phyloP scores from a whole-genome alignment of 495 filamentous ascomycete genomes.

The Xylaria nigripes region DNA sequence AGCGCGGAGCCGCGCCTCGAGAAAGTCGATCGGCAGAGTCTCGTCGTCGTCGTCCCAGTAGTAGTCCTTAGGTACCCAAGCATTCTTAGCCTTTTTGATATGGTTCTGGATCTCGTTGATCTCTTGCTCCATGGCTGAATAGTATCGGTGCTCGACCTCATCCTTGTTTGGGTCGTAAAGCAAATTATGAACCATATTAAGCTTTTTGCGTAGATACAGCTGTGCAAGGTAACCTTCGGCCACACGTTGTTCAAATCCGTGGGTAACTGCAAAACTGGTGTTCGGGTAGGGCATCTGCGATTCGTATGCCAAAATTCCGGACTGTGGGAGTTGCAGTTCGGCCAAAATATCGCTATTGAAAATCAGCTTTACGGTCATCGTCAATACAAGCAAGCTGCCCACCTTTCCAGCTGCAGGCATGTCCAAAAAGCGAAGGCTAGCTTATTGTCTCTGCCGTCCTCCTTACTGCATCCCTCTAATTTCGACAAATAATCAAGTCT shows the following conservation, averaged over 20 bases:
- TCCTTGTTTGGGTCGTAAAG: conserved; percentile 59
- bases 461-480: conserved; percentile 20
- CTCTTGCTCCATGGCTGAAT: conserved; percentile 19
- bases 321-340: conserved; percentile 76
- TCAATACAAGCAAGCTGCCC: conserved; percentile 10
- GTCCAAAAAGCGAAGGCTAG: conserved; percentile 85
- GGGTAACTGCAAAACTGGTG: conserved; percentile 31
- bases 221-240: conserved; percentile 81
- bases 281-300: conserved; percentile 58
- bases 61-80: conserved; percentile 36
- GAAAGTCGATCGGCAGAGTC: conserved; percentile 63
- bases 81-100: conserved; percentile 20
- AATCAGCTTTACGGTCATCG: not conserved
- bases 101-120: conserved; percentile 27
- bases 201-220: conserved; percentile 71
- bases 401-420: conserved; percentile 90
- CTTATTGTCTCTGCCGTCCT: conserved; percentile 44
- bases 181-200: conserved; percentile 75
- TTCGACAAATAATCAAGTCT: conserved; percentile 37
- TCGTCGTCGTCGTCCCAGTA: conserved; percentile 57
- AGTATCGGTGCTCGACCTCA: conserved; percentile 28
- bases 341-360: conserved; percentile 74
- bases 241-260: conserved; percentile 44
- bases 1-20: conserved; percentile 74
- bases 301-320: conserved; percentile 65